Percentiles rank a stretch among this genome's conserved stretches.
phyloP scores from a whole-genome alignment of 306 rosid species.

The Medicago ruthenica region DNA sequence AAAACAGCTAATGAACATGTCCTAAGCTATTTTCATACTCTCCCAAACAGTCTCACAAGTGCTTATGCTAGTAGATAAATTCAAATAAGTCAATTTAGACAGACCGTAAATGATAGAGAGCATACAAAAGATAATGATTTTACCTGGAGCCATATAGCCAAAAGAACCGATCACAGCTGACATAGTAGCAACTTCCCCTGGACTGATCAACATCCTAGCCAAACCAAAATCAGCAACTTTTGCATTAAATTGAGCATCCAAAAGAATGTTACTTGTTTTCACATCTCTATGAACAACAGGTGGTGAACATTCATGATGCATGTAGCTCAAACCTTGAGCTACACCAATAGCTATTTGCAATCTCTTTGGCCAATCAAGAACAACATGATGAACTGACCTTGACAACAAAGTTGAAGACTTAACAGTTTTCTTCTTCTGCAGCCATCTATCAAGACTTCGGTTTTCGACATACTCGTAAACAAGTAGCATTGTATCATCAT shows the following conservation, averaged over 20 bases:
- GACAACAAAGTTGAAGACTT: slow-evolving; percentile 40
- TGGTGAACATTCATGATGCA: slow-evolving; percentile 79
- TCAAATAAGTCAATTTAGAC: too few relatives aligned
- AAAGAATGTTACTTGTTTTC: slow-evolving; percentile 78
- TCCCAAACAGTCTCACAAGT: neutral
- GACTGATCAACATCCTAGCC: slow-evolving; percentile 67
- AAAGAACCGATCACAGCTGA: slow-evolving; percentile 84
- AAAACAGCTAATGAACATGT: neutral
- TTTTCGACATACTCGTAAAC: slow-evolving; percentile 75
- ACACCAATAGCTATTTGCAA: slow-evolving; percentile 70
- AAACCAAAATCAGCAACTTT: slow-evolving; percentile 90
- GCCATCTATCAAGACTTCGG: slow-evolving; percentile 79
- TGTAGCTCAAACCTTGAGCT: slow-evolving; percentile 83
- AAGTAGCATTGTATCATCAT: slow-evolving; percentile 65
- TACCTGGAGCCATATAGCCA: slow-evolving; percentile 98
- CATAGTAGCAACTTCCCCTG: slow-evolving; percentile 78
- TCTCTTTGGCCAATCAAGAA: slow-evolving; percentile 70
- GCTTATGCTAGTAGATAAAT: neutral
- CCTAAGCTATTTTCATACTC: neutral
- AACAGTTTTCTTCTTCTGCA: slow-evolving; percentile 47
- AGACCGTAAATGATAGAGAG: neutral
- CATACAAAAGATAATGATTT: neutral
- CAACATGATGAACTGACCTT: slow-evolving; percentile 34
- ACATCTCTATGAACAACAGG: slow-evolving; percentile 81
- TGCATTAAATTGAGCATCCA: slow-evolving; percentile 75